These are phyloP conservation scores for Piloderma croceum DNA, from an alignment of 768 basidiomycete species.

Conservation along the genomic window DNA sequence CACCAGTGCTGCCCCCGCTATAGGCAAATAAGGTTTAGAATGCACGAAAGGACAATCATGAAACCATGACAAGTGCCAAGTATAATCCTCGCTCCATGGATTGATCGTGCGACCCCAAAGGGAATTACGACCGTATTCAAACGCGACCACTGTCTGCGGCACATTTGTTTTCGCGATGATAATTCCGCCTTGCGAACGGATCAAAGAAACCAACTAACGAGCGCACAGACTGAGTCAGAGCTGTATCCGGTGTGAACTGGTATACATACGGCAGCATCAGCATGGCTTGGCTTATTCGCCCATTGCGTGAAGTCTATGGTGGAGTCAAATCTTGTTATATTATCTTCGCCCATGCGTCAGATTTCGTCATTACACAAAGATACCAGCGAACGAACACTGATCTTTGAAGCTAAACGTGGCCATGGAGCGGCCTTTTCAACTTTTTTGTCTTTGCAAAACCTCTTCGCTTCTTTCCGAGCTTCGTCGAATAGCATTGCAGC, in stretches of 20 bases:
- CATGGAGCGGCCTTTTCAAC: constrained; percentile 68
- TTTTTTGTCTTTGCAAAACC: constrained; percentile 54
- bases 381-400: constrained; percentile 40
- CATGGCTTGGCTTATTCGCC: constrained; percentile 52
- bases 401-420: constrained; percentile 80
- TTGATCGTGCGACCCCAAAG: constrained; percentile 71
- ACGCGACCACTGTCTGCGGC: constrained; percentile 82
- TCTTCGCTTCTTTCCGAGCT: constrained; percentile 52
- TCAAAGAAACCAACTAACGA: constrained; percentile 47
- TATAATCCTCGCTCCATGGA: constrained; percentile 55
- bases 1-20: constrained; percentile 81
- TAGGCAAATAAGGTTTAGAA: no score
- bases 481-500: constrained; percentile 63
- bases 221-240: constrained; percentile 1
- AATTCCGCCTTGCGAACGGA: constrained; percentile 70
- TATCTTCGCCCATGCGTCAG: constrained; percentile 33
- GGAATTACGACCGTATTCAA: constrained; percentile 78
- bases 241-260: neutral
- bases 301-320: constrained; percentile 71
- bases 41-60: no score
- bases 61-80: no score
- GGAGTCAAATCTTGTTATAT: constrained; percentile 59
- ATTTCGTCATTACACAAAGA: neutral
- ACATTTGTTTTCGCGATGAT: constrained; percentile 89
- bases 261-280: neutral